Evolutionary conservation across 805 yeast species (phyloP), one percentile per base, ranked within the genome.

Genomic region (Metschnikowia anglica): DNA sequence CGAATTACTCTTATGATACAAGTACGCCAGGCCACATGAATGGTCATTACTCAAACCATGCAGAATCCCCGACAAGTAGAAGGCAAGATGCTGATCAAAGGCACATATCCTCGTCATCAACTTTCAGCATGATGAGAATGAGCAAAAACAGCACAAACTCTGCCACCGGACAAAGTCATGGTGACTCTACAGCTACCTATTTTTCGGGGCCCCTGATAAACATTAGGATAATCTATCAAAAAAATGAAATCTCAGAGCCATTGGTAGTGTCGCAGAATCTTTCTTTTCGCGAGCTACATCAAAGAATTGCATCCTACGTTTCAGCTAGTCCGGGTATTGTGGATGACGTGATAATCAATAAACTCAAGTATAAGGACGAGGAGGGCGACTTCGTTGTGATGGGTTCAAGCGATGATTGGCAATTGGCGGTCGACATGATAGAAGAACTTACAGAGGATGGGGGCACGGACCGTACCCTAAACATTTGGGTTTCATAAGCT

Each of bases 321-420:
- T 68, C 79, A 30, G 55, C 72, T 27, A 73, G 78, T 58, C 66
- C 70, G 9, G 81, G 76, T 34, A 69, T 88, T 43, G 66, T 76
- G 34, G 76, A 70, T 33, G 79, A 80, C 46, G 77, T 88, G 5
- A 51, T 60, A 39, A 69, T 68, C 19, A 64, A 59, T 60, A 76
- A 84, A 55, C 73, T 93, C 47, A 83, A 82, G 62, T 91, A 88
- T 60, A 81, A 80, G 59, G 99, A 93, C 63, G 99, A 93, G 64
- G 99, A 93, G 60, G 97, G 95, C 13, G 99, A 93, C 61, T 84
- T 79, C 60, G 95, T 93, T 32, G 81, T 85, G 36, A 79, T 91
- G 64, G 85, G 82, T 52, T 79, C 88, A 24, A 85, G 84, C 48
- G 97, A 91, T 39, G 98, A 91, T 60, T 85, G 96, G 87, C 66